Evolutionary conservation across 106 monocot species (phyloP).

Genomic region (Dendrobium huoshanense): DNA sequence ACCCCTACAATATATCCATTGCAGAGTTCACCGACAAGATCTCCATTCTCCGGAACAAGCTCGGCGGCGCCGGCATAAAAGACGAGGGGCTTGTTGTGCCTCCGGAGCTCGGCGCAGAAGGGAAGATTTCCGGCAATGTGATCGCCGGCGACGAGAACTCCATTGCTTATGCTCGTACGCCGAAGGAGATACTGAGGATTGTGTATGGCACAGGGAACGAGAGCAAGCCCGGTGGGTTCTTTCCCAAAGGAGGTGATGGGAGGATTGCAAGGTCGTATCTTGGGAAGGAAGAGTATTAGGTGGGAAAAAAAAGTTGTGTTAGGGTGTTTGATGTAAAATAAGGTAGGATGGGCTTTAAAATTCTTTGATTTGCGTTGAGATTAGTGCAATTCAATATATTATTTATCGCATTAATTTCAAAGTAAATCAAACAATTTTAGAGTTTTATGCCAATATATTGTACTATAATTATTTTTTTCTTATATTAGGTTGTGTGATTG

Average conservation of each 20-base stretch:
- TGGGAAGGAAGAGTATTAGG: not conserved
- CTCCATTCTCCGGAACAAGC: constrained; percentile 44
- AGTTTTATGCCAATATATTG: no score
- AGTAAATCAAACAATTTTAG: no score
- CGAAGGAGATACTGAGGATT: constrained; percentile 51
- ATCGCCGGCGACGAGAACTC: constrained; percentile 47
- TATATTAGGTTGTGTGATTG: no score
- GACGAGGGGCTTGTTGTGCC: constrained; percentile 69
- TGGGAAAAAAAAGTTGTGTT: no score
- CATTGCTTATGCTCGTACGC: constrained; percentile 37
- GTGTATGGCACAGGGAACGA: constrained; percentile 51
- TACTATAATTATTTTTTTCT: no score
- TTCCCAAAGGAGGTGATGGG: constrained; percentile 42
- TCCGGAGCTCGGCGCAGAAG: constrained; percentile 32
- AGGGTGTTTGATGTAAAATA: no score
- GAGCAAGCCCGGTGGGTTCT: constrained; percentile 48
- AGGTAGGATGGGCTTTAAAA: no score
- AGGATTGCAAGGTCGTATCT: constrained; percentile 26
- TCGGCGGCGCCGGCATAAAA: constrained; percentile 46
- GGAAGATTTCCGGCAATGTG: constrained; percentile 34
- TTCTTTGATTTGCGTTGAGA: no score
- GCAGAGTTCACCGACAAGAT: constrained; percentile 52
- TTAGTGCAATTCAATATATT: no score
- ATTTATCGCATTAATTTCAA: no score
- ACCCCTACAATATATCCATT: constrained; percentile 48